phyloP scores from a whole-genome alignment of 2,329 filamentous ascomycete genomes.

The Furcasterigmium furcatum region DNA sequence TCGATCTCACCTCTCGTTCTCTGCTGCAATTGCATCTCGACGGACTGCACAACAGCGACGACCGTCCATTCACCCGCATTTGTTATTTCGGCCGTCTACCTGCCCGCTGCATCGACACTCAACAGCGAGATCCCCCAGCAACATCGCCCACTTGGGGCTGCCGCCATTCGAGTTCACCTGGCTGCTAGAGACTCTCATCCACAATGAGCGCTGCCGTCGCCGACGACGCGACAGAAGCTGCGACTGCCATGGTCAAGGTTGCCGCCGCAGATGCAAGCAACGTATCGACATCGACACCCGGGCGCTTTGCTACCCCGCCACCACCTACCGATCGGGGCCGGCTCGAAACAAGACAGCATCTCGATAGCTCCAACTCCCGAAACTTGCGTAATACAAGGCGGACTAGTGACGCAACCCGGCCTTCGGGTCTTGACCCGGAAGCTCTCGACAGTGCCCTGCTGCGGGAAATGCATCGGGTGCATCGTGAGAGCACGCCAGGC shows the following conservation, averaged over 20 bases:
- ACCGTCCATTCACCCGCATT: no score
- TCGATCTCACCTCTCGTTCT: no score
- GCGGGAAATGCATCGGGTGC: slow-evolving; percentile 47
- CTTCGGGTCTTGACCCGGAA: slow-evolving; percentile 43
- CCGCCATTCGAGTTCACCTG: no score
- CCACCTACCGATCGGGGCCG: slow-evolving; percentile 39
- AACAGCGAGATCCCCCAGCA: no score
- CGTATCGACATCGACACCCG: slow-evolving; percentile 27
- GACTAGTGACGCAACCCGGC: slow-evolving; percentile 29
- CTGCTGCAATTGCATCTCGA: no score
- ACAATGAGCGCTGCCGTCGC: neutral
- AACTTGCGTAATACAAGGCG: slow-evolving; percentile 28
- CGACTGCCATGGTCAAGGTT: slow-evolving; percentile 18
- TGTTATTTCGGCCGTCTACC: no score
- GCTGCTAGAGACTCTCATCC: no score
- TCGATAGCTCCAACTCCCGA: slow-evolving; percentile 29
- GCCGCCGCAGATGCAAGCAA: slow-evolving; percentile 26
- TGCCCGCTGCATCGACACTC: no score
- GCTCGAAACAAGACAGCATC: slow-evolving; percentile 36
- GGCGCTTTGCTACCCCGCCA: slow-evolving; percentile 40
- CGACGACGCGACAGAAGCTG: neutral
- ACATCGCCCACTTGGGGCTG: no score
- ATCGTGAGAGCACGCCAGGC: slow-evolving; percentile 48
- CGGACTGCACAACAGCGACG: no score
- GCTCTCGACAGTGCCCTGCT: slow-evolving; percentile 47